Evolutionary conservation across 768 basidiomycete species (phyloP).

Genomic region (Trametes cinnabarina): DNA sequence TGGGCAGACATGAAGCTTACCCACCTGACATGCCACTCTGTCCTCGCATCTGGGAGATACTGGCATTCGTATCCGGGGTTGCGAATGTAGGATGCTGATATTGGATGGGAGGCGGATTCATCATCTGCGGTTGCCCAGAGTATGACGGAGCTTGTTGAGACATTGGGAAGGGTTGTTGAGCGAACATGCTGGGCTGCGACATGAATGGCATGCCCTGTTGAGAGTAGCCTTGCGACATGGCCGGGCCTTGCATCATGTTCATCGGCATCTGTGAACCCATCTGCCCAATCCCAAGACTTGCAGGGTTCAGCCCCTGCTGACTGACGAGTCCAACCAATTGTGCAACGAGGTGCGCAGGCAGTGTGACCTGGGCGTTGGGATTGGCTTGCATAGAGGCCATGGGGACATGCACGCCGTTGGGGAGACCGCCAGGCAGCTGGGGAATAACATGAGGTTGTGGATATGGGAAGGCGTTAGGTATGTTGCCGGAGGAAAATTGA

Average conservation of each 20-base stretch:
- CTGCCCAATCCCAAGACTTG: not conserved
- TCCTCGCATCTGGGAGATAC: not conserved
- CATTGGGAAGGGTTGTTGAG: not conserved
- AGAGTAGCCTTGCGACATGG: not conserved
- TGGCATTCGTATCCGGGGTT: not conserved
- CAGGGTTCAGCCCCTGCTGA: conserved; percentile 3
- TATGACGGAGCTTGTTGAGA: not conserved
- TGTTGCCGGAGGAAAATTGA: not conserved
- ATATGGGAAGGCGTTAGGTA: not conserved
- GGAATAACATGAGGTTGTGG: not conserved
- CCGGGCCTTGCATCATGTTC: conserved; percentile 2
- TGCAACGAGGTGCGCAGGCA: conserved; percentile 4
- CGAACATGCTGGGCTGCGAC: not conserved
- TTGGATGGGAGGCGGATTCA: not conserved
- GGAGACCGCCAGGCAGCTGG: not conserved
- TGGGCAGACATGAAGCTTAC: not conserved
- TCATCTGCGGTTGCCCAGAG: not conserved
- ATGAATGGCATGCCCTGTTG: conserved; percentile 3
- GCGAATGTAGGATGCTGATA: not conserved
- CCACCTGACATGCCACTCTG: conserved; percentile 4
- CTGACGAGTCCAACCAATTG: conserved; percentile 3
- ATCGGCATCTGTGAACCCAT: not conserved
- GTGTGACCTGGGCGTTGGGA: not conserved
- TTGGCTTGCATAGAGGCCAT: not conserved
- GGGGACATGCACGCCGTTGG: not conserved